Conservation (phyloP, 2,329 filamentous ascomycete genomes). For the Falciphora oryzae region DNA sequence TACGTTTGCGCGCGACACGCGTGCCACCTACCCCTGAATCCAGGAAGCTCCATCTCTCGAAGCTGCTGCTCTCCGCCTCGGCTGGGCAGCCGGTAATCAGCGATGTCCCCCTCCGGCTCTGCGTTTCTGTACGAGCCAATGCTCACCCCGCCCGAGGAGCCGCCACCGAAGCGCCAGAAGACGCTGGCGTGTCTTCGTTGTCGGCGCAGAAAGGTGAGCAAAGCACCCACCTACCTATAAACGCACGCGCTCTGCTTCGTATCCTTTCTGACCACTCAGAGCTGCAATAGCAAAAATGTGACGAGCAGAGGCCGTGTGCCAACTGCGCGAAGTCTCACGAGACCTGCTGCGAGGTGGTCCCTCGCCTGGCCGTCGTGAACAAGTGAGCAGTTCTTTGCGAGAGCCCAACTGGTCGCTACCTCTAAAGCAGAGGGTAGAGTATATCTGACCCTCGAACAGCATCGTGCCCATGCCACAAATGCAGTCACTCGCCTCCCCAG, state of each 20-base stretch:
- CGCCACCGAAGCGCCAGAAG: conserved; percentile 7
- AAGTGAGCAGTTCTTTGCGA: not conserved
- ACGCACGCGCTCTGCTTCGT: too few species aligned
- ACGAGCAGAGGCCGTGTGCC: conserved; percentile 8
- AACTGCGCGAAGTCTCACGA: conserved; percentile 7
- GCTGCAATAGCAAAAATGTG: conserved; percentile 7
- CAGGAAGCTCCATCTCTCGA: too few species aligned
- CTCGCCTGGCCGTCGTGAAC: conserved; percentile 4
- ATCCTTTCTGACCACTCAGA: too few species aligned
- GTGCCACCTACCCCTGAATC: not conserved
- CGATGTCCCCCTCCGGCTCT: not conserved
- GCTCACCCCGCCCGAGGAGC: conserved; percentile 8
- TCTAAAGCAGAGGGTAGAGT: not conserved
- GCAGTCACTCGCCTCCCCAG: not conserved
- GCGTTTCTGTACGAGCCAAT: not conserved
- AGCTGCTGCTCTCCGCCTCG: too few species aligned
- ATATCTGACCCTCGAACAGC: not conserved
- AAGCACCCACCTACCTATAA: too few species aligned
- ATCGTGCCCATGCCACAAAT: not conserved
- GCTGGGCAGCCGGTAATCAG: too few species aligned
- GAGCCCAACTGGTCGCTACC: not conserved
- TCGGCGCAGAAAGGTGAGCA: conserved; percentile 8
- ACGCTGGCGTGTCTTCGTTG: conserved; percentile 6
- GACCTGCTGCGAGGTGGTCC: conserved; percentile 6
- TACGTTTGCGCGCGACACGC: not conserved